phyloP scores from a whole-genome alignment of 169 alveolate genomes.

The Eimeria nieschulzi region DNA sequence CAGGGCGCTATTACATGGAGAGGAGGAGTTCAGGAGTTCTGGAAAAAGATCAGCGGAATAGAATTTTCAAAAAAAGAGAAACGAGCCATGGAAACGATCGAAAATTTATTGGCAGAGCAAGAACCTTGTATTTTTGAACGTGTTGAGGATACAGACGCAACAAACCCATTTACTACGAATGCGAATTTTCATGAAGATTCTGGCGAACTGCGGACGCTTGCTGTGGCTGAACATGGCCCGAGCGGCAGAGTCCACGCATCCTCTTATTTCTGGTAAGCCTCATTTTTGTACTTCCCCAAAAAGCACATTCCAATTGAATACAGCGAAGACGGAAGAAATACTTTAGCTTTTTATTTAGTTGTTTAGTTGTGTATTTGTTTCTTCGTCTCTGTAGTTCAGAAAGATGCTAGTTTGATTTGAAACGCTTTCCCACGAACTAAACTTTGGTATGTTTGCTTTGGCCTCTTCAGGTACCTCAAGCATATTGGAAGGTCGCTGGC shows the following conservation, averaged over 20 bases:
- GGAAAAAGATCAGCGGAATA: background rate
- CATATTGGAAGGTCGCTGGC: slow-evolving; percentile 21
- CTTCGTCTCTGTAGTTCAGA: no score
- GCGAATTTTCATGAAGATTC: background rate
- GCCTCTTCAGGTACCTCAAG: slow-evolving; percentile 36
- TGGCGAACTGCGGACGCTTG: background rate
- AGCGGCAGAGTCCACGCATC: background rate
- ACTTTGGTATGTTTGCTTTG: background rate
- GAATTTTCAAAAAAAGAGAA: background rate
- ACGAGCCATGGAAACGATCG: background rate
- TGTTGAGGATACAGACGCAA: no score
- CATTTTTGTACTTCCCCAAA: background rate
- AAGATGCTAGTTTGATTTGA: no score
- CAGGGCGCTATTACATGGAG: slow-evolving; percentile 34
- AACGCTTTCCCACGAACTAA: no score
- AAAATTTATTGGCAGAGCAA: background rate
- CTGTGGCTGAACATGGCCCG: background rate
- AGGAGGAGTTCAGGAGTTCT: background rate
- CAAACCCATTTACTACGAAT: no score
- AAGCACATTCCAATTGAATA: no score
- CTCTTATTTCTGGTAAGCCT: slow-evolving; percentile 4
- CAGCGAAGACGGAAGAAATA: no score
- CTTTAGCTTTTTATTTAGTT: no score
- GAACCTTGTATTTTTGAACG: background rate
- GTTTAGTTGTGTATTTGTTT: background rate